Conservation (phyloP, 2,329 filamentous ascomycete species). For the Xylariaceae sp. region DNA sequence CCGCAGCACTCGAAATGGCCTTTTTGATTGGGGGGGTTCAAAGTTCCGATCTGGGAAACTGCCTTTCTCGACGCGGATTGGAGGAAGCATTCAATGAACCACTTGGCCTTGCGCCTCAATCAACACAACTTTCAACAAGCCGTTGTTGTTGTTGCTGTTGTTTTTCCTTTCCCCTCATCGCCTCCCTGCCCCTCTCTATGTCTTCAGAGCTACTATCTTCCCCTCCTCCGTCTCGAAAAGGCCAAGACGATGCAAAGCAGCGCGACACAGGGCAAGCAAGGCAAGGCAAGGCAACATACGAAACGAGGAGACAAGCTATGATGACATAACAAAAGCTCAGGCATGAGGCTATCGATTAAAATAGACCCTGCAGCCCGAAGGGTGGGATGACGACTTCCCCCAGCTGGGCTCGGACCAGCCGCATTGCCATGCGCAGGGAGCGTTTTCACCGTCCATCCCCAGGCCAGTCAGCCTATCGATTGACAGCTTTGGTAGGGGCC, state of each 20-base stretch:
- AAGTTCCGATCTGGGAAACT: constrained; percentile 12
- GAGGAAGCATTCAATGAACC: constrained; percentile 23
- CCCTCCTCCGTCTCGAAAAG: no score
- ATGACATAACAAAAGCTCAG: not conserved
- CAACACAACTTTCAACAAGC: constrained; percentile 9
- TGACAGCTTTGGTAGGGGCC: constrained; percentile 3
- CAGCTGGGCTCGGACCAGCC: constrained; percentile 15
- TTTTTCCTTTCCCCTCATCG: not conserved
- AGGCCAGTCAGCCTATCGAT: constrained; percentile 1
- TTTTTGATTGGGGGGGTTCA: constrained; percentile 17
- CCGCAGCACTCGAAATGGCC: constrained; percentile 17
- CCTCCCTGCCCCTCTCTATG: not conserved
- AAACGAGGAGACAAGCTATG: not conserved
- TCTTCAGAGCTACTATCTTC: not conserved
- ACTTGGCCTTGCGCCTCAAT: constrained; percentile 21
- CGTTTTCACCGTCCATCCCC: constrained; percentile 11
- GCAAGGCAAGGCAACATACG: not conserved
- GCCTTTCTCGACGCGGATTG: constrained; percentile 23
- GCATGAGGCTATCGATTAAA: not conserved
- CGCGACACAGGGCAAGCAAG: not conserved
- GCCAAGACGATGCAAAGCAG: no score
- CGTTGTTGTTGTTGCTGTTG: constrained; percentile 3
- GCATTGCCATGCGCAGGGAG: constrained; percentile 14
- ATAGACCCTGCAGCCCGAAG: not conserved
- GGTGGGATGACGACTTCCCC: not conserved